Base-by-base conservation (phyloP, 805 yeast species). In the Jamesozyma rosinii region DNA sequence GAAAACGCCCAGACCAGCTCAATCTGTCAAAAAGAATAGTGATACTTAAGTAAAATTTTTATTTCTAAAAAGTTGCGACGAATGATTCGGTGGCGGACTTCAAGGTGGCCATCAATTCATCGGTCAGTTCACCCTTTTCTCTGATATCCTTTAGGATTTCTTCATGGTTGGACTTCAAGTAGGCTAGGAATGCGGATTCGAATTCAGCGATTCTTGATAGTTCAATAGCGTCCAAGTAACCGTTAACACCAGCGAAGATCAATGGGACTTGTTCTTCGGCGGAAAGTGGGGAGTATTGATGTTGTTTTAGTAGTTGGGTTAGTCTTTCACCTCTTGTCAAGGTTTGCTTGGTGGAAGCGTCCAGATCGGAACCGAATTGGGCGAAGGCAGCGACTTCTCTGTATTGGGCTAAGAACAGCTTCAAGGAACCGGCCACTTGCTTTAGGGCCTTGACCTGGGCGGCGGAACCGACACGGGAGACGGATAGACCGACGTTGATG, bases 331-430 rank as follows among this genome's bases (percentile, higher is more conserved):
- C 99, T 84, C 99, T 89, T 65, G 77, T 76, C 71, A 92, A 82
- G 66, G 98, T 92, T 78, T 88, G 97, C 79, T 90, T 92, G 74
- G 99, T 92, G 49, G 97, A 88, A 62, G 99, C 97, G 75, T 92
- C 99, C 72, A 92, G 81, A 76, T 92, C 99, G 61, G 99, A 92
- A 83, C 99, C 99, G 81, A 92, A 92, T 81, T 92, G 99, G 65
- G 99, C 98, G 74, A 92, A 92, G 65, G 99, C 98, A 70, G 98
- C 98, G 64, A 92, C 98, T 83, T 92, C 99, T 87, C 99, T 89
- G 85, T 92, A 92, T 80, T 92, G 99, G 65, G 99, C 99, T 81
- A 92, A 85, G 96, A 88, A 92, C 73, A 92, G 86, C 76, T 92
- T 92, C 76, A 92, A 84, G 61, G 98, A 92, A 83, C 98, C 99